These are phyloP conservation scores for Nicotiana otophora DNA, from an alignment of 257 asterid genomes.

Conservation along the genomic window DNA sequence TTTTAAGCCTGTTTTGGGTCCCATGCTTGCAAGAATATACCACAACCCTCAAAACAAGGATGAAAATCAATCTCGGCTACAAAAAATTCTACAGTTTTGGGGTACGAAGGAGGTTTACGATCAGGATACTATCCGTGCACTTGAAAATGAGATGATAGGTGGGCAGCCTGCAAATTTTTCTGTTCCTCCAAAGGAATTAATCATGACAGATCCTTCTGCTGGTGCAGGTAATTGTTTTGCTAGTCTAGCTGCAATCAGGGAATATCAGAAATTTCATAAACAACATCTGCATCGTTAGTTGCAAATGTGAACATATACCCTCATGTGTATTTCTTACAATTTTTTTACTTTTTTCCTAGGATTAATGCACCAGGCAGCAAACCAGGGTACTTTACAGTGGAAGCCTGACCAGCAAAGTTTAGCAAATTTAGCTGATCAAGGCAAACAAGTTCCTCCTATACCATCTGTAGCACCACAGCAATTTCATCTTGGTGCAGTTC, in stretches of 20 bases:
- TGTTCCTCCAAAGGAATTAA: constrained; percentile 41
- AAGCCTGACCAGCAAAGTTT: constrained; percentile 47
- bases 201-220: constrained; percentile 49
- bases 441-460: constrained; percentile 53
- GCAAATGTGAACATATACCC: background rate
- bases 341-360: constrained; percentile 16
- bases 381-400: constrained; percentile 44
- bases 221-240: constrained; percentile 37
- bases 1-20: constrained; percentile 86
- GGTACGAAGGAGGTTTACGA: constrained; percentile 92
- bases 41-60: constrained; percentile 89
- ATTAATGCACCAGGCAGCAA: constrained; percentile 39
- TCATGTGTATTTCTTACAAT: background rate
- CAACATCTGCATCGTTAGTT: background rate
- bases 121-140: constrained; percentile 64
- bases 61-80: constrained; percentile 90
- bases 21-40: constrained; percentile 85
- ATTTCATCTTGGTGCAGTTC: constrained; percentile 52
- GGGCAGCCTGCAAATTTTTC: constrained; percentile 48
- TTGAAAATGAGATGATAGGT: constrained; percentile 78
- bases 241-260: background rate
- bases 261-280: background rate
- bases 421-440: constrained; percentile 44
- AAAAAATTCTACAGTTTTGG: constrained; percentile 91
- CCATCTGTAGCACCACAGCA: constrained; percentile 49